phyloP scores from a whole-genome alignment of 78 protist species.

The Ministeria vibrans region DNA sequence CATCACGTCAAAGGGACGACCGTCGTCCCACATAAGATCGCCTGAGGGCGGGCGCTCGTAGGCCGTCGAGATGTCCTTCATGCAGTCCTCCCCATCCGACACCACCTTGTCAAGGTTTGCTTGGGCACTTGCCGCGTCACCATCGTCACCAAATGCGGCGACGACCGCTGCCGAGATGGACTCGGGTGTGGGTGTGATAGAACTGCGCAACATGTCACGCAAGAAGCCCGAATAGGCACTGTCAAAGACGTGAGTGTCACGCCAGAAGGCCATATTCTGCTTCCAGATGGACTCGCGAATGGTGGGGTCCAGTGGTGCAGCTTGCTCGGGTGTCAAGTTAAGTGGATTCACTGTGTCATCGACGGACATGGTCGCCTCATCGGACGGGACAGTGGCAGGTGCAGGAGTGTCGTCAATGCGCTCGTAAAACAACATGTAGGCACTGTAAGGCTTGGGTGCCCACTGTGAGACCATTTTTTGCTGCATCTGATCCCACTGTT shows the following conservation, averaged over 20 bases:
- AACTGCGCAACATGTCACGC: not conserved
- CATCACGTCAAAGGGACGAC: no score
- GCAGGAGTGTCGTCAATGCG: not conserved
- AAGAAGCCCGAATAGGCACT: not conserved
- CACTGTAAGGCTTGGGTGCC: slow-evolving; percentile 17
- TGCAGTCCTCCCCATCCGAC: not conserved
- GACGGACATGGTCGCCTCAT: not conserved
- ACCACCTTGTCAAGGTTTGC: not conserved
- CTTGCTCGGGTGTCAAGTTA: not conserved
- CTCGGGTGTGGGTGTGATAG: not conserved
- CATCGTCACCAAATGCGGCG: not conserved
- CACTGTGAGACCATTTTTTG: not conserved
- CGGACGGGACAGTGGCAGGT: not conserved
- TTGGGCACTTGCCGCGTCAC: not conserved
- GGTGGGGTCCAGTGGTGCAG: not conserved
- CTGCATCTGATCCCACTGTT: not conserved
- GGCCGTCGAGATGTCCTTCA: not conserved
- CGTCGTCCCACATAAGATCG: not conserved
- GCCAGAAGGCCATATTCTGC: not conserved
- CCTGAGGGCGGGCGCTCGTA: not conserved
- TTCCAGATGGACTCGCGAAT: not conserved
- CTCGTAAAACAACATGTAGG: slow-evolving; percentile 72
- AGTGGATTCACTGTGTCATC: not conserved
- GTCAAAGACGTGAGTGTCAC: not conserved
- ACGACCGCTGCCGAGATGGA: not conserved